Evolutionary conservation across 2,329 filamentous ascomycete species (phyloP), one percentile per base, ranked within the genome.

Genomic region (Didymosphaeria variabile): DNA sequence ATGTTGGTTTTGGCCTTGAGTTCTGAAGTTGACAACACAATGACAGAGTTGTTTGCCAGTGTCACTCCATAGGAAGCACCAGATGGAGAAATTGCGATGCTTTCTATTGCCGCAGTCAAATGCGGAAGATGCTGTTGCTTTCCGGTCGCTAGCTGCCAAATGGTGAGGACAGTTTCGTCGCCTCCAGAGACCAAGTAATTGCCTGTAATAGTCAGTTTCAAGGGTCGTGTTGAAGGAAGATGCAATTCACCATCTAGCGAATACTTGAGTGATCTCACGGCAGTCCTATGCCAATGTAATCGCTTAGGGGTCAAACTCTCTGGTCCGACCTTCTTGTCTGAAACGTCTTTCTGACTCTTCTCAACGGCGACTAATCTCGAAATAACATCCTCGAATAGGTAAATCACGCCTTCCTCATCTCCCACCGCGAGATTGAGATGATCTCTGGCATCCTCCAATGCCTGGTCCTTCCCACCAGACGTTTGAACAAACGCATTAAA

Each of bases 151-250:
- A 97, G 83, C 79, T 99, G 95, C 94, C 94, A 98, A 34, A 97
- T 82, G 9, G 97, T 92, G 45, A 99, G 83, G 21, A 93, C 91
- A 8, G 93, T 94, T 79, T 99, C 95, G 23, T 89, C 88, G 34
- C 95, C 95, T 73, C 95, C 95, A 59, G 95, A 98, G 55, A 99
- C 90, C 61, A 99, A 81, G 77, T 99, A 99, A 74, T 97, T 93
- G 54, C 92, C 92, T 95, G 45, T 26, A 13, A 2, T 12, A 21
- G 50, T 66, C 47, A 66, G 53, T 23, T 17, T 32, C 8, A 12
- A 50, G 21, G n/a, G 8, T 46, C 31, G 38, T 54, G n/a, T 47
- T 5, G 51, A 10, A n/a, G 1, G 2, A 19, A 13, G 23, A 31
- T 12, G 40, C 64, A 63, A 67, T 84, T 74, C 85, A 92, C 94